Evolutionary conservation across 306 rosid genomes (phyloP), one percentile per base, ranked within the genome.

Genomic region (Corylus heterophylla): DNA sequence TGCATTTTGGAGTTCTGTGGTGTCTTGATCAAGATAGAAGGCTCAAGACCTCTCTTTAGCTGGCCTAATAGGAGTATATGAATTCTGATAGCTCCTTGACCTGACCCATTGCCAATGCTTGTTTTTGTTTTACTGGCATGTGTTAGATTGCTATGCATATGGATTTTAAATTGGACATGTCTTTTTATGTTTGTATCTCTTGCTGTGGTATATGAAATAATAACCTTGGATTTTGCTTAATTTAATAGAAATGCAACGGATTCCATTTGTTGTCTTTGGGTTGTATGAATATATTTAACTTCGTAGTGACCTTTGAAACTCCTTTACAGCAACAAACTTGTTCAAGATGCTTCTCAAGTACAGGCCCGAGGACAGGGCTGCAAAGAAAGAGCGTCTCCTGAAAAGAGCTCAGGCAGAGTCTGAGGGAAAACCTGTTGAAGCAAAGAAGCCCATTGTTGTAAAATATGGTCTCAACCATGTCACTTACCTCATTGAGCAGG

Each of bases 401-500:
- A 93, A 91, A 59, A 86, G 96, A 58, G 97, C 97, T 1, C 92
- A 91, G 81, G 90, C 89, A 2, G 97, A 93, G 78, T 66, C 93
- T 17, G 93, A 91, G 25, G 96, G 94, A 1, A 93, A 89, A 64
- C 54, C 94, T 1, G 50, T 68, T 0, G 96, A 93, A 47, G 86
- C 92, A 7, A 91, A 93, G 84, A 93, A 93, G 77, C 97, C 97
- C 0, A 86, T 93, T 51, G 84, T 82, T 63, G 91, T 93, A 69
- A 93, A 93, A 48, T 93, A 91, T 84, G 97, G 96, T 56, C 97
- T 93, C 69, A 93, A 93, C 76, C 97, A 89, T 25, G 96, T 93
- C 7, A 91, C 97, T 59, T 93, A 88, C 86, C 96, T 93, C 56
- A 93, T 93, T 11, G 97, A 93, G 89, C 96, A 93, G 96, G 97